Base-by-base conservation (phyloP, 208 protist species). In the Porcisia deanei region DNA sequence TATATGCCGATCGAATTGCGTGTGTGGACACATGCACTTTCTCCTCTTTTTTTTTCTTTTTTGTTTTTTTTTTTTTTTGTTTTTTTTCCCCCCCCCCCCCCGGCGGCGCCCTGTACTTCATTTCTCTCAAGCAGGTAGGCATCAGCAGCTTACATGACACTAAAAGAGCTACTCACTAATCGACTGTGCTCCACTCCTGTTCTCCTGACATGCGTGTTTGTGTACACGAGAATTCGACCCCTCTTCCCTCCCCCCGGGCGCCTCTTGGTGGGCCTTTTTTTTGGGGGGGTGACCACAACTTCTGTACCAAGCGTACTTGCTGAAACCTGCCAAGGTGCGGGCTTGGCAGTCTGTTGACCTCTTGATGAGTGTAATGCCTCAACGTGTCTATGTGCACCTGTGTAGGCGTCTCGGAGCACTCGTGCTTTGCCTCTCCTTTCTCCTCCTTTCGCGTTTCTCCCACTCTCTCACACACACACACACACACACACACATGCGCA, bases 361-460 rank as follows among this genome's bases (percentile, higher is more conserved):
- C 43, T 71, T 43, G 39, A 67, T 53, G 8, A 5, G 30, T 59
- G 9, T 55, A 34, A 34, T 30, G 65, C 53, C 43, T 76, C 34
- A 12, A 52, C 61, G 47, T 76, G 65, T 69, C 49, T 41, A 41
- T 81, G 45, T 43, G 45, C 49, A 12, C 37, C 20, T 69, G n/a
- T 64, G 60, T 34, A 20, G n/a, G 68, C 4, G 49, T 12, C 45
- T 57, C 25, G 47, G 30, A 43, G 66, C 4, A 65, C 65, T 55
- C 65, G 58, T 25, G 30, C 30, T 65, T 43, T 8, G 30, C 22
- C 22, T 7, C 18, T 2, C 12, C 52, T 55, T 54, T 3, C 12
- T 25, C 18, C 52, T 39, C 57, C 72, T 20, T 80, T 52, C 45
- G 39, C 39, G 30, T 76, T 12, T 47, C 43, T 76, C 54, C 43